Evolutionary conservation across 2,329 filamentous ascomycete species (phyloP).

Genomic region (Colletotrichum falcatum): DNA sequence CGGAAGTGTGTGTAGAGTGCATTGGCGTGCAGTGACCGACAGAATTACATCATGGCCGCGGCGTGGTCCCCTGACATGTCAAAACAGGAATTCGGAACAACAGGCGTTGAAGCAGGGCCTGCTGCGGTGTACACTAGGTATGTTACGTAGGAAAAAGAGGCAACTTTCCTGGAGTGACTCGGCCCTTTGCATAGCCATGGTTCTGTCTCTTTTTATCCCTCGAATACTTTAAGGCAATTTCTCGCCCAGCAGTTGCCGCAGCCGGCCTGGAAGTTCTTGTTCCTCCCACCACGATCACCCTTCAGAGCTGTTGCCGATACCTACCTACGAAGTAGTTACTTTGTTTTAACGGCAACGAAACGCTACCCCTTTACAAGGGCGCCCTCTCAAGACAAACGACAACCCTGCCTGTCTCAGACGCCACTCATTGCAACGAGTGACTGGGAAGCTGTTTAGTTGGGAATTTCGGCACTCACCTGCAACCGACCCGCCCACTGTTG

Average conservation of each 20-base stretch:
- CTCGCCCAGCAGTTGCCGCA: conserved; percentile 5
- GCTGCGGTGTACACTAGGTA: background rate
- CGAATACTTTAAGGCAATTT: conserved; percentile 21
- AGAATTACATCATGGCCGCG: conserved; percentile 38
- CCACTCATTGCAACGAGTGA: conserved; percentile 3
- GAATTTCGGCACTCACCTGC: conserved; percentile 26
- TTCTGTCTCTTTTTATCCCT: conserved; percentile 2
- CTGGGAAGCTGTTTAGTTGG: background rate
- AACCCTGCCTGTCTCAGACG: background rate
- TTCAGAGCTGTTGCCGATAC: background rate
- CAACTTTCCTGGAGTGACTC: conserved; percentile 14
- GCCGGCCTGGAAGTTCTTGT: conserved; percentile 10
- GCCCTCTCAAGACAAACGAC: background rate
- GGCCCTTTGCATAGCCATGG: conserved; percentile 20
- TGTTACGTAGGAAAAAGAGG: conserved; percentile 22
- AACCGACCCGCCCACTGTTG: conserved; percentile 21
- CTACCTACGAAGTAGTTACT: too few relatives aligned
- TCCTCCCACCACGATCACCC: background rate
- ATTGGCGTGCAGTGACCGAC: conserved; percentile 39
- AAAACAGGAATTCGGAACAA: conserved; percentile 40
- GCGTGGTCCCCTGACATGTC: conserved; percentile 37
- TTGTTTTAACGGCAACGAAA: background rate
- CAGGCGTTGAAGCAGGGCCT: background rate
- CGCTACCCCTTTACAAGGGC: background rate
- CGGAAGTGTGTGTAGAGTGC: conserved; percentile 11